Percentiles rank a stretch among this genome's conserved stretches.
These are phyloP conservation scores for Hylodesmum podocarpum DNA, from an alignment of 306 rosid species.

Conservation along the genomic window DNA sequence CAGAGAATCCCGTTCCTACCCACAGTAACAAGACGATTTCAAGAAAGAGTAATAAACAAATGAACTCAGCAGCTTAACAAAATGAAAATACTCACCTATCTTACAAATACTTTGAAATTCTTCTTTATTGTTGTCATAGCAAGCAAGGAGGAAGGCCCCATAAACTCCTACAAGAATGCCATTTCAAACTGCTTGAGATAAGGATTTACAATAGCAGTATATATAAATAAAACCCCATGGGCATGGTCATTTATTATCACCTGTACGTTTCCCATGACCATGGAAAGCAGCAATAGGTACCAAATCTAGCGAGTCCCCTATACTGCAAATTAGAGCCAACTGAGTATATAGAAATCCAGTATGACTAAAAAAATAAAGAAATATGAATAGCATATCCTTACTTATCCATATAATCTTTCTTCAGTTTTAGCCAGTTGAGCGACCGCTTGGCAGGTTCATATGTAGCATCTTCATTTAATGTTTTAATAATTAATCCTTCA, in stretches of 20 bases:
- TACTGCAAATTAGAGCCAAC: slow-evolving; percentile 53
- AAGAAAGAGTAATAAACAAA: slow-evolving; percentile 20
- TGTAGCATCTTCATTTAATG: slow-evolving; percentile 79
- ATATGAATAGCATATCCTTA: slow-evolving; percentile 35
- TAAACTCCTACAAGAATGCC: slow-evolving; percentile 66
- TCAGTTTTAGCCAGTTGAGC: slow-evolving; percentile 89
- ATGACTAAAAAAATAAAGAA: slow-evolving; percentile 19
- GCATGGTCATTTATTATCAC: slow-evolving; percentile 42
- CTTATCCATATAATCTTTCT: slow-evolving; percentile 90
- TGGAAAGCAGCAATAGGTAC: slow-evolving; percentile 96
- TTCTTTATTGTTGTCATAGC: slow-evolving; percentile 71
- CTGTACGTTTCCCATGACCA: slow-evolving; percentile 96
- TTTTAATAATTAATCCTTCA: slow-evolving; percentile 91
- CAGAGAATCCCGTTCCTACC: slow-evolving; percentile 85
- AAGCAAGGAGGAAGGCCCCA: slow-evolving; percentile 92
- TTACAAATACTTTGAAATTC: slow-evolving; percentile 96
- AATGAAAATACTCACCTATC: slow-evolving; percentile 61
- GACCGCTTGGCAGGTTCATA: slow-evolving; percentile 94
- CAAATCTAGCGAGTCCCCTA: slow-evolving; percentile 96
- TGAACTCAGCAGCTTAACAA: slow-evolving; percentile 21
- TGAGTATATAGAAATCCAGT: slow-evolving; percentile 20
- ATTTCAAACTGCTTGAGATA: slow-evolving; percentile 18
- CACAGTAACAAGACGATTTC: slow-evolving; percentile 25
- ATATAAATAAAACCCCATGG: slow-evolving; percentile 17
- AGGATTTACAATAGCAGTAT: slow-evolving; percentile 20